Conservation (phyloP, 148 eudicot species). For the Vaccinium macrocarpon region DNA sequence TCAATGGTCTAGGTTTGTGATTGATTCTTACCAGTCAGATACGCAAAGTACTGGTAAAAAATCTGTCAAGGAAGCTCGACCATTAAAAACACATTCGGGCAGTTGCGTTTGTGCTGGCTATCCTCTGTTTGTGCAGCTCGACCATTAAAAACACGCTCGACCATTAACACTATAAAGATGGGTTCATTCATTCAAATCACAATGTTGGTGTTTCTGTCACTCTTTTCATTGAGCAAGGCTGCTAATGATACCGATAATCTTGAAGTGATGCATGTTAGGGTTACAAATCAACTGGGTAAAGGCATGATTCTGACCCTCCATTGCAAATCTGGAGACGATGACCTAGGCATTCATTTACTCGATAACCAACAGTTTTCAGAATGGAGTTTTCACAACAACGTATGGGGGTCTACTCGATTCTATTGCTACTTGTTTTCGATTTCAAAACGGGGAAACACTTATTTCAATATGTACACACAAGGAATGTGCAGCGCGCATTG, state of each 20-base stretch:
- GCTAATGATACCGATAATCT: neutral
- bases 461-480: neutral
- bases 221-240: neutral
- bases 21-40: neutral
- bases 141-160: too few relatives aligned
- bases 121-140: too few relatives aligned
- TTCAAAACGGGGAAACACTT: too few relatives aligned
- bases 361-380: neutral
- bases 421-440: neutral
- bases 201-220: neutral
- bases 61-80: neutral
- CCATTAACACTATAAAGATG: too few relatives aligned
- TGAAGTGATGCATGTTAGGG: neutral
- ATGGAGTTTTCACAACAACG: neutral
- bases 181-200: neutral
- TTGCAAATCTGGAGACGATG: slow-evolving; percentile 8
- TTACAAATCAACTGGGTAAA: neutral
- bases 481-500: neutral
- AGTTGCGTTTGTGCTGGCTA: neutral
- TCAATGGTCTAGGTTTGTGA: neutral
- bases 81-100: neutral
- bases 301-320: neutral
- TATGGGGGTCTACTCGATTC: neutral
- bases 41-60: neutral
- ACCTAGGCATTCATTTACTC: neutral